Evolutionary conservation across 1,284 basidiomycete species (phyloP), one percentile per base, ranked within the genome.

Genomic region (Albatrellus sp.): DNA sequence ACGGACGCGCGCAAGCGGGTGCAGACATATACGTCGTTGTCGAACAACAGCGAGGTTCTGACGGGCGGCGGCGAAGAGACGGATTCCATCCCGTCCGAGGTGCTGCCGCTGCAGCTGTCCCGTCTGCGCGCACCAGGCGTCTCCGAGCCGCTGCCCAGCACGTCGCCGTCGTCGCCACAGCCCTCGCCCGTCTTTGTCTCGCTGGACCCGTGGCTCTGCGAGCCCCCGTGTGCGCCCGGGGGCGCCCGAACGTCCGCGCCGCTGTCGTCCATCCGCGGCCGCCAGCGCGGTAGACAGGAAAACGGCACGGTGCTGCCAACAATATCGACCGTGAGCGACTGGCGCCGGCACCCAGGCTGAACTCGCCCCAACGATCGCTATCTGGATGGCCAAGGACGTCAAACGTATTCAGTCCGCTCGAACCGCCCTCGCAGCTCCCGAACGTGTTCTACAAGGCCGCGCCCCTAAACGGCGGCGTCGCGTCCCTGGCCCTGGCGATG

Each of bases 51-150:
- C 53, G 80, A 81, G 44, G 63, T 70, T 34, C 57, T 71, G 47
- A 79, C 77, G 13, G 80, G 83, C 52, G 80, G 79, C 34, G 80
- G 74, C n/a, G 81, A 84, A 52, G 77, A 81, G 55, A 68, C 75
- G 35, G 69, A 64, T 12, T 81, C 79, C n/a, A 72, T 77, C 34
- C 64, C 61, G 39, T 80, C 78, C 0, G 54, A 58, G 20, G 49
- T 49, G 8, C 46, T 52, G 29, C 49, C 48, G 42, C 47, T 44
- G 39, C 52, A 48, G 51, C 2, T 47, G 46, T 16, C 55, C 53
- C 36, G 54, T 28, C 43, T 37, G 14, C 31, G 33, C 14, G 32
- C 19, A 14, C 19, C 37, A 38, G 43, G 19, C 19, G 32, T 35
- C 33, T 38, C 50, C 7, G 50, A 43, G 32, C 45, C 50, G 9